These are phyloP conservation scores for Chytriomyces sp. DNA, from an alignment of 192 early-diverging fungal genomes.

Conservation along the genomic window DNA sequence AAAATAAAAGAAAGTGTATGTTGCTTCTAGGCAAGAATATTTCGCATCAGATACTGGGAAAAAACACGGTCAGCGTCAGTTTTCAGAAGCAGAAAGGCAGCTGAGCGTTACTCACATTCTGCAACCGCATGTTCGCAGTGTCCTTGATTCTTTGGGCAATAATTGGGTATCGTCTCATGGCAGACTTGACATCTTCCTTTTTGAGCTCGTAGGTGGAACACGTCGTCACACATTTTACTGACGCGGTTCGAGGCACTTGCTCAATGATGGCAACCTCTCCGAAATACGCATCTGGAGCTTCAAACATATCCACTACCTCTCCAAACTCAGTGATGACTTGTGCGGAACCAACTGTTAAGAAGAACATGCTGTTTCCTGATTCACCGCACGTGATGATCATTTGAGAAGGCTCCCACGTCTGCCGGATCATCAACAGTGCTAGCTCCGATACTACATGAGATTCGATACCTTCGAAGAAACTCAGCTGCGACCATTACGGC, in stretches of 20 bases:
- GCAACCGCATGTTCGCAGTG: constrained; percentile 50
- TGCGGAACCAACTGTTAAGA: constrained; percentile 51
- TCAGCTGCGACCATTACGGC: constrained; percentile 36
- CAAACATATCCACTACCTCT: constrained; percentile 45
- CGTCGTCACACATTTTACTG: constrained; percentile 35
- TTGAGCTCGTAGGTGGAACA: constrained; percentile 52
- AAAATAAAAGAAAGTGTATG: neutral
- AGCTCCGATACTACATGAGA: constrained; percentile 42
- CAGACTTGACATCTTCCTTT: constrained; percentile 43
- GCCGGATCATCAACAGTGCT: constrained; percentile 43
- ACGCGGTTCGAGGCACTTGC: constrained; percentile 53
- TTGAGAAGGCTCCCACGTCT: constrained; percentile 42
- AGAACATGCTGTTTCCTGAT: constrained; percentile 56
- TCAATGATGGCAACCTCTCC: constrained; percentile 63
- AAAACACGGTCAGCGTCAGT: neutral
- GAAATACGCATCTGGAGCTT: constrained; percentile 50
- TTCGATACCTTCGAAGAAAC: constrained; percentile 44
- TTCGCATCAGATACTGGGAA: constrained; percentile 13
- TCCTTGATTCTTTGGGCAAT: constrained; percentile 46
- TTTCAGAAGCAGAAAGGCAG: no score
- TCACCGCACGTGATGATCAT: constrained; percentile 49
- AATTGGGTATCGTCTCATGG: constrained; percentile 43
- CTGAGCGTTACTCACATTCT: constrained; percentile 19
- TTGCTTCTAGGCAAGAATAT: constrained; percentile 3
- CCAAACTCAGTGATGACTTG: constrained; percentile 59